These are phyloP conservation scores for Xerocomellus chrysenteron DNA, from an alignment of 768 basidiomycete species.

Conservation along the genomic window DNA sequence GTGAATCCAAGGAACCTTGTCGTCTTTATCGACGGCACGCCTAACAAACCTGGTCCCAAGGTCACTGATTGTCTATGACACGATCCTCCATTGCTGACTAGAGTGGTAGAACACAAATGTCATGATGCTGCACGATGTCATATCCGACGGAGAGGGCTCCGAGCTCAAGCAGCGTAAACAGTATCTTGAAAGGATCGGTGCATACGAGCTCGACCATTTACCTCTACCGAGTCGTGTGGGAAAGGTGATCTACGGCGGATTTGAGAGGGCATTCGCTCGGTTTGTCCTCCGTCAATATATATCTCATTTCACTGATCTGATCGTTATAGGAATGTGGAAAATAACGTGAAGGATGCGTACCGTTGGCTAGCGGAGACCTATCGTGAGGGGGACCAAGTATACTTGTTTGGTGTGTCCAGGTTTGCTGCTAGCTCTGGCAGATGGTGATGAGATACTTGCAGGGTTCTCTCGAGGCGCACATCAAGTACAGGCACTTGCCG, in stretches of 20 bases:
- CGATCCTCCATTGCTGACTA: background rate
- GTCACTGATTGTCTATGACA: slow-evolving; percentile 33
- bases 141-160: slow-evolving; percentile 4
- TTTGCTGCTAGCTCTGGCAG: background rate
- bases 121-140: slow-evolving; percentile 28
- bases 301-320: too few species aligned
- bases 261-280: background rate
- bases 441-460: too few species aligned
- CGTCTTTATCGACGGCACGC: slow-evolving; percentile 20
- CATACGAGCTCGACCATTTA: background rate
- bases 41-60: slow-evolving; percentile 26
- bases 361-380: background rate
- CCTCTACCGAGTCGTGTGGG: background rate
- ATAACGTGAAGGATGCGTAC: slow-evolving; percentile 3
- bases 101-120: slow-evolving; percentile 33
- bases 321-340: background rate
- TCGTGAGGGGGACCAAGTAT: slow-evolving; percentile 15
- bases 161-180: slow-evolving; percentile 20
- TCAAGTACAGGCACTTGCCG: too few species aligned
- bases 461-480: too few species aligned
- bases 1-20: slow-evolving; percentile 32
- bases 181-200: slow-evolving; percentile 35
- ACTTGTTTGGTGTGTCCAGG: too few species aligned
- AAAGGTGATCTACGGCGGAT: background rate
- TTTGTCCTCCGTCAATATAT: too few species aligned